Evolutionary conservation across 2,329 filamentous ascomycete species (phyloP).

Genomic region (Rachicladosporium sp.): DNA sequence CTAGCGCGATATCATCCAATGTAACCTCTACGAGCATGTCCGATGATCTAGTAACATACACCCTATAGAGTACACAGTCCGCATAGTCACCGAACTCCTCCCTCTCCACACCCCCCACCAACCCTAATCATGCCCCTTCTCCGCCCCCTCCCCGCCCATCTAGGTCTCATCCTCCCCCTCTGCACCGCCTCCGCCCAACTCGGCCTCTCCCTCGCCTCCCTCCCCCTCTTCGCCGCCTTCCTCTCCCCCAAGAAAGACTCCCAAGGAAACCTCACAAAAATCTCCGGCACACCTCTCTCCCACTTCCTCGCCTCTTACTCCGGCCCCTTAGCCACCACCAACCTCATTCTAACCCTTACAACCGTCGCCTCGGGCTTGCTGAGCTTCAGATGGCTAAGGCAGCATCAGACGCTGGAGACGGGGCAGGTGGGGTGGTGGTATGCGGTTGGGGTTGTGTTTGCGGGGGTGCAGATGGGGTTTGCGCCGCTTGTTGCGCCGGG

Average conservation of each 20-base stretch:
- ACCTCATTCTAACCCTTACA: slow-evolving; percentile 10
- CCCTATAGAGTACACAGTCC: no score
- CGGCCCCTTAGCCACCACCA: slow-evolving; percentile 11
- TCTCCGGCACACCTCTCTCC: slow-evolving; percentile 11
- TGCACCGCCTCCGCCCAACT: slow-evolving; percentile 20
- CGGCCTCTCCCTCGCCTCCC: slow-evolving; percentile 18
- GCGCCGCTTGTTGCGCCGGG: slow-evolving; percentile 5
- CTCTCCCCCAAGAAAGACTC: slow-evolving; percentile 4
- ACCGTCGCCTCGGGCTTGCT: slow-evolving; percentile 12
- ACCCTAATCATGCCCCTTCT: slow-evolving; percentile 14
- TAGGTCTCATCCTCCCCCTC: slow-evolving; percentile 19
- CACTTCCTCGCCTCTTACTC: slow-evolving; percentile 16
- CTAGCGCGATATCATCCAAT: no score
- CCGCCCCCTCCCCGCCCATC: slow-evolving; percentile 13
- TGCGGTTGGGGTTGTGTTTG: slow-evolving; percentile 15
- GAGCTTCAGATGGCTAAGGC: slow-evolving; percentile 14
- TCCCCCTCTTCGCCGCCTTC: slow-evolving; percentile 17
- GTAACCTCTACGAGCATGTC: no score
- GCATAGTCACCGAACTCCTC: neutral
- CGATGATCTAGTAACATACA: no score
- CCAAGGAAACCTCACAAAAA: neutral
- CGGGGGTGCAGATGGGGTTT: slow-evolving; percentile 17
- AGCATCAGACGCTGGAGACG: slow-evolving; percentile 16
- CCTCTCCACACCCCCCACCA: neutral
- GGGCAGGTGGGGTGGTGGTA: slow-evolving; percentile 17